Evolutionary conservation across 768 basidiomycete genomes (phyloP), one percentile per base, ranked within the genome.

Genomic region (Tylopilus rubrobrunneus): DNA sequence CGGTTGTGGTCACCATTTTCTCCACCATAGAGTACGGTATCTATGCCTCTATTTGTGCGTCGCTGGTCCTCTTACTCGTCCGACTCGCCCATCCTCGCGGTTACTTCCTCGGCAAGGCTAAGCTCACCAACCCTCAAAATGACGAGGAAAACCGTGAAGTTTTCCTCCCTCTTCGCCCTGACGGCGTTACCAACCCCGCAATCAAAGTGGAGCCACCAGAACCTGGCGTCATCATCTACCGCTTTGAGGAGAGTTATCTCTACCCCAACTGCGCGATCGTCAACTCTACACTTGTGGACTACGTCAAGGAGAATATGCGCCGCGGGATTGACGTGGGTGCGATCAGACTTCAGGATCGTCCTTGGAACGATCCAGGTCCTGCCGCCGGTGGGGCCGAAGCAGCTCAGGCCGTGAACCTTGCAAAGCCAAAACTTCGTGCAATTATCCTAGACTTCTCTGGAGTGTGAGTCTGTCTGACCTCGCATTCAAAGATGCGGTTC

Each of bases 341-440:
- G n/a, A 74, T 91, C 56, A 79, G 71, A 52, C 71, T 82, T 43
- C 76, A 79, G 56, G 92, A 96, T 67, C 83, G 94, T 41, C 81
- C 91, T 12, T 99, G 96, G 96, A 99, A 99, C 66, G 94, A 97
- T 62, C 85, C 90, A 10, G 91, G 92, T 27, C 89, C 89, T 19
- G 62, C 68, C 47, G 74, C 77, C 17, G 76, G 77, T 14, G 73
- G 74, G 5, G 71, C 70, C 0, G 73, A 63, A 0, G 78, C 73
- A 25, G 82, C 84, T 39, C 79, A 76, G 56, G 71, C 62, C 45
- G 73, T 71, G 15, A 73, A 75, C 39, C 80, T 89, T 55, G 64
- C 73, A 27, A 83, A 79, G 63, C 92, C 95, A 0, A 65, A 74
- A 21, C 74, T 98, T 44, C 85, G 85, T 52, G 93, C 96, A 12